Percentiles rank a stretch among this genome's conserved stretches.
Conservation (phyloP, 805 yeast genomes). For the Candida stauntonica region DNA sequence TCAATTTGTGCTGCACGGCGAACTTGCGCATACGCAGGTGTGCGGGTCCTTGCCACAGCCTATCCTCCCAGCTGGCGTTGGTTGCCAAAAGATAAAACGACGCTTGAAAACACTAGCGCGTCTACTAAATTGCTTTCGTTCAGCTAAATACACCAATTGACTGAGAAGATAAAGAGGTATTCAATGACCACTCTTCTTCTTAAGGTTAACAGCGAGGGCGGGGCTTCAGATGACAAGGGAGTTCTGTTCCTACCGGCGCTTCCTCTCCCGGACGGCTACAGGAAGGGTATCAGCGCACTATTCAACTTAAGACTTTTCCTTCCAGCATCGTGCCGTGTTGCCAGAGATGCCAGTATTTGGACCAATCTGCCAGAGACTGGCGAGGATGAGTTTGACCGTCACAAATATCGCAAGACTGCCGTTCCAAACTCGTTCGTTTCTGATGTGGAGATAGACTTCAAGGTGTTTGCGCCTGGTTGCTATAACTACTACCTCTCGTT, state of each 20-base stretch:
- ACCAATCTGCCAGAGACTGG: slow-evolving; percentile 61
- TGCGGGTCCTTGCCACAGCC: too few relatives aligned
- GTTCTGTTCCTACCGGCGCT: slow-evolving; percentile 37
- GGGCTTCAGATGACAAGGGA: slow-evolving; percentile 33
- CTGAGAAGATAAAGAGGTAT: too few relatives aligned
- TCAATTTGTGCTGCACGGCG: too few relatives aligned
- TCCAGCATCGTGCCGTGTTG: slow-evolving; percentile 70
- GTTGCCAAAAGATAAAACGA: too few relatives aligned
- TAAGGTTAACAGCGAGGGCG: slow-evolving; percentile 33
- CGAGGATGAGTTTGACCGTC: slow-evolving; percentile 47
- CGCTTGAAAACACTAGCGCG: too few relatives aligned
- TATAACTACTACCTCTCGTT: slow-evolving; percentile 71
- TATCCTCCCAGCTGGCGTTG: too few relatives aligned
- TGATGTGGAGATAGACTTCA: slow-evolving; percentile 58
- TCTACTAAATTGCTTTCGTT: too few relatives aligned
- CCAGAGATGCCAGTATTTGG: slow-evolving; percentile 67
- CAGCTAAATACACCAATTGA: too few relatives aligned
- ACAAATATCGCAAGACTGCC: slow-evolving; percentile 45
- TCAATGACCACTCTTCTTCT: slow-evolving; percentile 33
- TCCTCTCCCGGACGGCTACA: slow-evolving; percentile 33
- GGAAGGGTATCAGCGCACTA: slow-evolving; percentile 38
- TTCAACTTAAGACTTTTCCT: slow-evolving; percentile 55
- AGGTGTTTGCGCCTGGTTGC: slow-evolving; percentile 71
- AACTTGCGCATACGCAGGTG: too few relatives aligned
- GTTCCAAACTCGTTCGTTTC: slow-evolving; percentile 56